Base-by-base conservation (phyloP, 306 rosid species). In the Cyamopsis tetragonoloba region DNA sequence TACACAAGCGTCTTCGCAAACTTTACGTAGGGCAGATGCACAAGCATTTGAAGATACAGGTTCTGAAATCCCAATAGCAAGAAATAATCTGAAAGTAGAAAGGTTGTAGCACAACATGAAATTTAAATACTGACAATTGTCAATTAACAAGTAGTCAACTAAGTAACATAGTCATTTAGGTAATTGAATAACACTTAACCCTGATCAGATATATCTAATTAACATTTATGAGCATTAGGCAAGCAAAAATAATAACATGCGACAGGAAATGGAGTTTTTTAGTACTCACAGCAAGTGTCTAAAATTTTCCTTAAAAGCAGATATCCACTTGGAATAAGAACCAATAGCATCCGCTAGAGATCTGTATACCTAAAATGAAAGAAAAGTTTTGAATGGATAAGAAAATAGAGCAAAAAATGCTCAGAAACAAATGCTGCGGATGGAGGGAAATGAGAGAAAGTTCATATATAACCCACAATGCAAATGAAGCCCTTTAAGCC, bases 261-360 rank as follows among this genome's bases (percentile, higher is more conserved):
- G 37, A 59, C 3, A 17, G 28, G 31, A 44, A 61, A 62, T 32
- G 62, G 58, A 68, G 73, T 62, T 38, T 68, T 27, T 76, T 6
- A 65, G 41, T 54, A 84, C 96, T 78, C 66, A 92, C 98, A 92
- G 78, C 73, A 92, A 82, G 73, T 91, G 82, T 81, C 89, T 81
- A 77, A 84, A 82, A 80, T 84, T 80, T 35, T 81, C 72, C 68
- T 84, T 95, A 64, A 92, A 85, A 58, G 96, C 73, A 66, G 88
- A 87, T 60, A 92, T 83, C 85, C 85, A 89, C 86, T 86, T 87
- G 64, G 92, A 89, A 82, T 82, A 92, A 73, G 98, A 89, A 59
- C 98, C 95, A 80, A 92, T 76, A 67, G 85, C 92, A 51, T 92
- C 98, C 7, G 93, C 96, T 34, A 92, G 86, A 62, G 96, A 85